A percentile compares a stretch with the other conserved stretches of the same genome.
These are phyloP conservation scores for Rhypophila decipiens DNA, from an alignment of 495 filamentous ascomycete genomes.

Conservation along the genomic window DNA sequence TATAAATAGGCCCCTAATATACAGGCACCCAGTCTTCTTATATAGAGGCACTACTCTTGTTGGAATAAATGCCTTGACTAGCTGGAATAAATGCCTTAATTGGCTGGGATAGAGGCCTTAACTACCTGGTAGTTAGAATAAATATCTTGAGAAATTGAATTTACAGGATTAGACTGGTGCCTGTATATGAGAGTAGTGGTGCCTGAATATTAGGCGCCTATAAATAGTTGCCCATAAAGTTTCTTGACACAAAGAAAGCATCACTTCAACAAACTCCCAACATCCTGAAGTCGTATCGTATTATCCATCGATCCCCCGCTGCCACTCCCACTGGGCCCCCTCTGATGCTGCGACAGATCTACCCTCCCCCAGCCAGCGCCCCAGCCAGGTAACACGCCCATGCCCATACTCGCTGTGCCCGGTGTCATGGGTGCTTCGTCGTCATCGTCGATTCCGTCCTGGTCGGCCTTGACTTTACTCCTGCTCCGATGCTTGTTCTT, in stretches of 20 bases:
- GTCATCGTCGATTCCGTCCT: conserved; percentile 15
- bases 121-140: too few relatives aligned
- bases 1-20: too few relatives aligned
- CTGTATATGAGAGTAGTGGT: too few relatives aligned
- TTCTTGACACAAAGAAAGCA: not conserved
- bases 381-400: conserved; percentile 26
- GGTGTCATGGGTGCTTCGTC: conserved; percentile 15
- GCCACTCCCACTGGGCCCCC: not conserved
- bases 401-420: not conserved
- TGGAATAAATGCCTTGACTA: too few relatives aligned
- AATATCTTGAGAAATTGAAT: too few relatives aligned
- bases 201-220: too few relatives aligned
- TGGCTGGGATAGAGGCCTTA: too few relatives aligned
- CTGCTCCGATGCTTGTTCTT: not conserved
- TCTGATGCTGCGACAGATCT: conserved; percentile 9
- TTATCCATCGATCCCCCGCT: not conserved
- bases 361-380: conserved; percentile 30
- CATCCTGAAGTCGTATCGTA: not conserved
- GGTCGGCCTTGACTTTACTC: conserved; percentile 4
- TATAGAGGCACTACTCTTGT: too few relatives aligned
- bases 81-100: too few relatives aligned
- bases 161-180: too few relatives aligned
- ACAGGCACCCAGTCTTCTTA: too few relatives aligned
- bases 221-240: too few relatives aligned
- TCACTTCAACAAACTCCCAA: conserved; percentile 2